Conservation (phyloP, 495 filamentous ascomycete species). For the Hypoxylon cercidicola region DNA sequence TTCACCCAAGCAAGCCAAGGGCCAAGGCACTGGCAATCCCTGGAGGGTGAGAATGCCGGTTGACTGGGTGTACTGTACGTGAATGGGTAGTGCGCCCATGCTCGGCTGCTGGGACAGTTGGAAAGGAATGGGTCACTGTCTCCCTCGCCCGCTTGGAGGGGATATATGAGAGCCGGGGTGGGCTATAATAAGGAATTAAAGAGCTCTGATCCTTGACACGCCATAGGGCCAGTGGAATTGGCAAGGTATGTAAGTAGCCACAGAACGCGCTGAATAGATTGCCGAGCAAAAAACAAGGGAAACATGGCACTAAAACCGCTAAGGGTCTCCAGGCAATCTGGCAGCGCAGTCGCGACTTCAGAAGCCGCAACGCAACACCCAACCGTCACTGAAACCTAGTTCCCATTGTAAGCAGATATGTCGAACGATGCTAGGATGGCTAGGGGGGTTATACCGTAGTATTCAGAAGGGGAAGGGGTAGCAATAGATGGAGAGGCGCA, state of each 20-base stretch:
- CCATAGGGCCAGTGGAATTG: conserved; percentile 53
- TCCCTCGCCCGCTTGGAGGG: conserved; percentile 50
- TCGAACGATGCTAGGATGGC: conserved; percentile 19
- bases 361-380: conserved; percentile 16
- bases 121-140: conserved; percentile 45
- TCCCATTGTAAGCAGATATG: conserved; percentile 31
- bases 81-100: conserved; percentile 46
- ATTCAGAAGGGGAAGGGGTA: conserved; percentile 4
- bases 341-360: conserved; percentile 27
- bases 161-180: conserved; percentile 55
- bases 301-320: conserved; percentile 42
- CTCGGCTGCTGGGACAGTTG: conserved; percentile 44
- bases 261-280: conserved; percentile 46
- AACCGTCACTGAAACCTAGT: conserved; percentile 30
- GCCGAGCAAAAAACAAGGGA: conserved; percentile 46
- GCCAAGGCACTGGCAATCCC: conserved; percentile 48
- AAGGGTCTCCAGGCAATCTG: conserved; percentile 38
- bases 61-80: conserved; percentile 44
- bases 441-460: neutral
- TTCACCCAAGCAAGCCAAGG: conserved; percentile 45
- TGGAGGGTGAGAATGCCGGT: conserved; percentile 49
- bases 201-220: conserved; percentile 53
- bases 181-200: conserved; percentile 56
- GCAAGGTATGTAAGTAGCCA: conserved; percentile 47
- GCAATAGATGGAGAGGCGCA: conserved; percentile 20